These are phyloP conservation scores for Exsudoporus frostii DNA, from an alignment of 768 basidiomycete genomes.

Conservation along the genomic window DNA sequence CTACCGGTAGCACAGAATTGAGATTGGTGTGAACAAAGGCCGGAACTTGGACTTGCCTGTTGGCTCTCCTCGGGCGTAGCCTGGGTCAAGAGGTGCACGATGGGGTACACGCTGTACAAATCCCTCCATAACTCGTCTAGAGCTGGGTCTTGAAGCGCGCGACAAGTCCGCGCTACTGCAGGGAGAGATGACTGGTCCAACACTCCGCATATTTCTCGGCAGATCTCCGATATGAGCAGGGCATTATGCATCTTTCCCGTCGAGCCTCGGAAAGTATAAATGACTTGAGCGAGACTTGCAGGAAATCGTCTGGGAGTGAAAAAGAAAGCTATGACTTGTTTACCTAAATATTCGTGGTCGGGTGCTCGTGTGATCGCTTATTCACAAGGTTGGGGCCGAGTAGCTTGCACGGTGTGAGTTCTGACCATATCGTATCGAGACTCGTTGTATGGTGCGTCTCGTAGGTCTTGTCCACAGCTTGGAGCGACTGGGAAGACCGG, in stretches of 20 bases:
- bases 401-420: neutral
- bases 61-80: neutral
- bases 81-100: conserved; percentile 15
- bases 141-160: conserved; percentile 19
- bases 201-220: conserved; percentile 15
- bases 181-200: conserved; percentile 17
- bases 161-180: conserved; percentile 24
- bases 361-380: conserved; percentile 7
- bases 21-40: neutral
- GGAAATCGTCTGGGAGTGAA: neutral
- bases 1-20: neutral
- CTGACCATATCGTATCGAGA: neutral
- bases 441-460: neutral
- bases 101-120: conserved; percentile 21
- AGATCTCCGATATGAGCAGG: conserved; percentile 22
- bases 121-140: conserved; percentile 26
- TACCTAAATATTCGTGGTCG: conserved; percentile 11
- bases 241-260: conserved; percentile 20
- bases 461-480: neutral
- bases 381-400: neutral
- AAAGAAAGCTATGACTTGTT: neutral
- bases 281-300: neutral
- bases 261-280: neutral
- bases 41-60: conserved; percentile 6
- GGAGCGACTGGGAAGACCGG: neutral